Conservation (phyloP, 208 protist genomes). For the Crithidia thermophila region DNA sequence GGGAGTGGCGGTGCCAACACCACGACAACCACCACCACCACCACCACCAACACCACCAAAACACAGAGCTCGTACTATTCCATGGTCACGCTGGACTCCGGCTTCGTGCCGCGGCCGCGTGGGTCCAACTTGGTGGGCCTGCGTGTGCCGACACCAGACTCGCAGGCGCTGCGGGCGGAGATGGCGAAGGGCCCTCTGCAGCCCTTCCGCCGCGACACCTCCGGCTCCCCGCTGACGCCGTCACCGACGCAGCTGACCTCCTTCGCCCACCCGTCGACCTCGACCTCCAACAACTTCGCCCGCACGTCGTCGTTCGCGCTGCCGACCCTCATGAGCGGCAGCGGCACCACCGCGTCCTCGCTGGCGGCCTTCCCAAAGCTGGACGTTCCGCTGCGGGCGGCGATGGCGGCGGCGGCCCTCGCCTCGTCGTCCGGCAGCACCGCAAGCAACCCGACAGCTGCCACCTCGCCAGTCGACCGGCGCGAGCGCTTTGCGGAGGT, state of each 20-base stretch:
- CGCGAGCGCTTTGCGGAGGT: background rate
- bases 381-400: constrained; percentile 2
- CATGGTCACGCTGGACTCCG: background rate
- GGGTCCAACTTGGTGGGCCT: background rate
- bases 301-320: constrained; percentile 4
- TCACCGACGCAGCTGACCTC: background rate
- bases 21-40: background rate
- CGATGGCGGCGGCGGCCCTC: background rate
- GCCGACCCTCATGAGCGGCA: constrained; percentile 21
- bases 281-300: background rate
- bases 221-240: background rate
- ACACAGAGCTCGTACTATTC: constrained; percentile 8
- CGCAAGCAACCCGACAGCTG: background rate
- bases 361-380: background rate
- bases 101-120: background rate
- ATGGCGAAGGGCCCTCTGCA: background rate
- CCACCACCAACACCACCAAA: background rate
- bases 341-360: constrained; percentile 10
- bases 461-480: background rate
- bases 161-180: background rate
- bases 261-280: background rate
- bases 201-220: background rate
- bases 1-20: background rate
- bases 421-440: background rate
- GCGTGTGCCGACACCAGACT: background rate